phyloP scores from a whole-genome alignment of 2,329 filamentous ascomycete genomes.

The Trichoderma hamatum region DNA sequence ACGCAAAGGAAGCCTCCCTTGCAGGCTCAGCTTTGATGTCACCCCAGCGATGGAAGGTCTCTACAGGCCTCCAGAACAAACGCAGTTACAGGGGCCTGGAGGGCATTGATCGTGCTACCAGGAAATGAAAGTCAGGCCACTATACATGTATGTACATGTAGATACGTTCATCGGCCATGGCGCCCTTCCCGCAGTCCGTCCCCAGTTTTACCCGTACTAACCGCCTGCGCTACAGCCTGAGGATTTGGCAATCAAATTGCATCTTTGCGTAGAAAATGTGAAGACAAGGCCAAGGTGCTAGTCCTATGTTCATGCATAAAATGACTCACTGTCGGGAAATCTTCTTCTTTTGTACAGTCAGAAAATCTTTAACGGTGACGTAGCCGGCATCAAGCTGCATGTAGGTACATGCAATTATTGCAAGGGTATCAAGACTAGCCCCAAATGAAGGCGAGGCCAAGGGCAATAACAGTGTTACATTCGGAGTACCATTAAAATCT shows the following conservation, averaged over 20 bases:
- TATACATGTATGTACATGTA: no score
- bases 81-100: no score
- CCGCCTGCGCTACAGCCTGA: conserved; percentile 5
- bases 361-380: neutral
- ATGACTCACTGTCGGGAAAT: neutral
- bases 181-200: conserved; percentile 5
- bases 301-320: neutral
- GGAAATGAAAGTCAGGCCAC: neutral
- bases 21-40: neutral
- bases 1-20: neutral
- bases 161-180: neutral
- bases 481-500: neutral
- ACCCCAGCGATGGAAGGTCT: neutral
- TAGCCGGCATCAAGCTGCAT: neutral
- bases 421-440: neutral
- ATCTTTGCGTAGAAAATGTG: neutral
- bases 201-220: conserved; percentile 19
- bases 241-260: neutral
- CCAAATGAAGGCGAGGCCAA: neutral
- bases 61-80: neutral
- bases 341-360: neutral
- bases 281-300: neutral
- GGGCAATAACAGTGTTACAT: neutral
- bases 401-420: neutral
- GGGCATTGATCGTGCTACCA: neutral